These are phyloP conservation scores for Cytospora paraplurivora DNA, from an alignment of 2,329 filamentous ascomycete genomes.

Conservation along the genomic window DNA sequence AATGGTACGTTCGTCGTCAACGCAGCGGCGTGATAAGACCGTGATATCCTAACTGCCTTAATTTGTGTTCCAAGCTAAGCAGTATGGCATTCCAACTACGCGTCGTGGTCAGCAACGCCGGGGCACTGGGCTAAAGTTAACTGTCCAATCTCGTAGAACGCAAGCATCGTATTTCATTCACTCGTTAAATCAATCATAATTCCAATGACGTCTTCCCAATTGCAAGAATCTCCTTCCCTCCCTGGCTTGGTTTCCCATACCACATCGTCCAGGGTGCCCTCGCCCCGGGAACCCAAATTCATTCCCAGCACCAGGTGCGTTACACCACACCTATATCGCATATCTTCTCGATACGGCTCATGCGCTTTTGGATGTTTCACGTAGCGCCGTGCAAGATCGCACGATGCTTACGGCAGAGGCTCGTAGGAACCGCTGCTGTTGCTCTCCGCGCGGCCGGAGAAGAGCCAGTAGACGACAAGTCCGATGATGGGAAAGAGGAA, in stretches of 20 bases:
- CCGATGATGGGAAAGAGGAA: constrained; percentile 67
- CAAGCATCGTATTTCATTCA: neutral
- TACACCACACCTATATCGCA: neutral
- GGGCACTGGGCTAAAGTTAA: too few species aligned
- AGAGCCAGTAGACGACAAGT: constrained; percentile 64
- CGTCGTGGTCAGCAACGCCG: too few species aligned
- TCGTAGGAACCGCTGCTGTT: constrained; percentile 58
- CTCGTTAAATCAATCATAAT: neutral
- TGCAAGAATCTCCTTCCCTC: too few species aligned
- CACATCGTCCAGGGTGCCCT: neutral
- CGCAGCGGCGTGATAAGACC: too few species aligned
- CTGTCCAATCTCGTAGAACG: neutral
- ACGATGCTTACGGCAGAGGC: constrained; percentile 40
- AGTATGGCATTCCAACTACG: too few species aligned
- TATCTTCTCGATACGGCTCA: neutral
- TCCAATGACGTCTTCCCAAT: neutral
- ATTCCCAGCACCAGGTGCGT: neutral
- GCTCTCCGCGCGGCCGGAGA: constrained; percentile 62
- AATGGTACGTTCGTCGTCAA: too few species aligned
- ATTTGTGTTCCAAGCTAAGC: too few species aligned
- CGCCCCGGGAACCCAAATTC: neutral
- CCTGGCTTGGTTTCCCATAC: neutral
- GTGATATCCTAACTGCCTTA: too few species aligned
- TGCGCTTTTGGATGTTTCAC: neutral
- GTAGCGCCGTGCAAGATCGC: too few species aligned